phyloP scores from a whole-genome alignment of 257 asterid species.

The Ehretia macrophylla region DNA sequence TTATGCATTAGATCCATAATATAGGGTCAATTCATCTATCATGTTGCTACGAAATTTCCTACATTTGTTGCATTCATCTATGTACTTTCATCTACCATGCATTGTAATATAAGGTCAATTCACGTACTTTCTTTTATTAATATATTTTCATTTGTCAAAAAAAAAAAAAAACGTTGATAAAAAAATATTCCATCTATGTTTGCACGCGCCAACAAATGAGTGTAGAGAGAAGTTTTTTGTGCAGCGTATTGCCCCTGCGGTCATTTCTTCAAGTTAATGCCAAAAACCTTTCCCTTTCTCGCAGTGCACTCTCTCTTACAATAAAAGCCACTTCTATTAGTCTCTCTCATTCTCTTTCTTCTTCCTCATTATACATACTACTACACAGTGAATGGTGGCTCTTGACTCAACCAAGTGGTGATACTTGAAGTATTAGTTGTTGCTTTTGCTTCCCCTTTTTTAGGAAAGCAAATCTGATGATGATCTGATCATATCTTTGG shows the following conservation, averaged over 20 bases:
- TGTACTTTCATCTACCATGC: too few species aligned
- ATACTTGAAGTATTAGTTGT: not conserved
- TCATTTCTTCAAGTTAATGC: constrained; percentile 7
- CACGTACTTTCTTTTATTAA: too few species aligned
- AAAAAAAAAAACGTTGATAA: too few species aligned
- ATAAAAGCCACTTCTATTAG: not conserved
- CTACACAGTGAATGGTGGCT: not conserved
- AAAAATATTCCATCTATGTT: too few species aligned
- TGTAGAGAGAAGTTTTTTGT: too few species aligned
- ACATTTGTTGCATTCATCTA: too few species aligned
- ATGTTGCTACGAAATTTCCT: too few species aligned
- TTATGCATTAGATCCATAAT: too few species aligned
- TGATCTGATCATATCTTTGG: constrained; percentile 2
- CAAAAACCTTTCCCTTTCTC: constrained; percentile 14
- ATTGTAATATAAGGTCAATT: too few species aligned
- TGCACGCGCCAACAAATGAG: too few species aligned
- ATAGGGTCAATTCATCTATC: too few species aligned
- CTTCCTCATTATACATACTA: not conserved
- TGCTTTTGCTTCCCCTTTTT: not conserved
- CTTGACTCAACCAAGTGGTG: not conserved
- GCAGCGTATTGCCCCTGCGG: not conserved
- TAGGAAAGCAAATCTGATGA: constrained; percentile 5
- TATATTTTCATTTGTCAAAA: too few species aligned
- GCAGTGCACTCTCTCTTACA: not conserved
- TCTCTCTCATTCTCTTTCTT: not conserved